Evolutionary conservation across 1,139 yeast genomes (phyloP).

Genomic region (Saccharomyces hybrid): DNA sequence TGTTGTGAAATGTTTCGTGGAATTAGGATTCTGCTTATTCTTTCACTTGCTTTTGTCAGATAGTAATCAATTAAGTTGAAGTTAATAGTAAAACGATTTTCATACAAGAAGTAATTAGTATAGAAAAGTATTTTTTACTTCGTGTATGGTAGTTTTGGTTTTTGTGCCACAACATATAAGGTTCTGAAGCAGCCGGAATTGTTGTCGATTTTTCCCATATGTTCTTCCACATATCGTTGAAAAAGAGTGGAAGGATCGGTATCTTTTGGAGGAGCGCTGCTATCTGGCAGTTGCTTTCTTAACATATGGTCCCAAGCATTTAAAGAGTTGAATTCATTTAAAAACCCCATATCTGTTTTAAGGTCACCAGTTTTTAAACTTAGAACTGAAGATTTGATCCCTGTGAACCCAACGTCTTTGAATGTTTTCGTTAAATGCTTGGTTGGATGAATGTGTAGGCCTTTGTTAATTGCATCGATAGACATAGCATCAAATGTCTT

Average conservation of each 20-base stretch:
- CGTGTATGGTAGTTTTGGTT: conserved; percentile 14
- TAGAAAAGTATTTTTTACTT: background rate
- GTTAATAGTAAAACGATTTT: background rate
- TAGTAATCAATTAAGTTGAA: background rate
- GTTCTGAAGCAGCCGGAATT: conserved; percentile 25
- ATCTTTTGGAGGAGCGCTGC: conserved; percentile 13
- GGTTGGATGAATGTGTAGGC: conserved; percentile 26
- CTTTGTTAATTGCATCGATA: conserved; percentile 23
- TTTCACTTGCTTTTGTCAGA: background rate
- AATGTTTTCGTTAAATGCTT: conserved; percentile 21
- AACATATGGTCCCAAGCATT: conserved; percentile 19
- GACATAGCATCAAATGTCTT: conserved; percentile 21
- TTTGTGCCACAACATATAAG: conserved; percentile 25
- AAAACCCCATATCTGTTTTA: conserved; percentile 25
- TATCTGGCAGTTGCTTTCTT: conserved; percentile 15
- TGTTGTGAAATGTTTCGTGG: no score
- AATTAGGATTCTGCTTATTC: background rate
- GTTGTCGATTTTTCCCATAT: conserved; percentile 23
- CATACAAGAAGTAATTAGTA: background rate
- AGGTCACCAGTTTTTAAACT: conserved; percentile 27
- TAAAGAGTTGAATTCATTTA: conserved; percentile 23
- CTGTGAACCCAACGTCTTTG: conserved; percentile 25
- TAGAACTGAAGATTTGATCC: conserved; percentile 24
- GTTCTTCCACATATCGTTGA: conserved; percentile 24
- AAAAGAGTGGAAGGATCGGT: conserved; percentile 19